Base-by-base conservation (phyloP, 352 stramenopile species). In the Globisporangium acanthophoron region DNA sequence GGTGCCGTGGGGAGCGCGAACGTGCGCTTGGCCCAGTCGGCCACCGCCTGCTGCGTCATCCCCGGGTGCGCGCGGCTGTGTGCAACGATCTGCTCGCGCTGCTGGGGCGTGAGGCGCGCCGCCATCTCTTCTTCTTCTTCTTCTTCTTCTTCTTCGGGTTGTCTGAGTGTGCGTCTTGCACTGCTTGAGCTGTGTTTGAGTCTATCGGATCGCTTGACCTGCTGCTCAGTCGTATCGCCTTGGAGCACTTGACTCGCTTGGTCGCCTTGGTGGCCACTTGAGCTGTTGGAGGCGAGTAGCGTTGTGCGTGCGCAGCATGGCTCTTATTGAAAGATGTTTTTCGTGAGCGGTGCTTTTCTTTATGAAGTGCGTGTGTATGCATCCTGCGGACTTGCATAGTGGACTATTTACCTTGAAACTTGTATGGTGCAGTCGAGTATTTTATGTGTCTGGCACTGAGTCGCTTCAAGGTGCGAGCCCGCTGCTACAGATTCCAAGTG, bases 41-140 rank as follows among this genome's bases (percentile, higher is more conserved):
- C 56, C 27, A 62, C 35, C 47, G 40, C 37, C 48, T 52, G 56
- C 48, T 62, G 56, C n/a, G 56, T 62, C 56, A 62, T 62, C 56
- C 55, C 54, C 27, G 56, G 56, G 27, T 62, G 47, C 48, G 56
- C 24, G 13, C 24, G 21, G 27, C 56, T 48, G n/a, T 62, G 39
- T 8, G 40, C 48, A 39, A 37, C 50, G 47, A 62, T 62, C 48
- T 56, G 18, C 47, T 56, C 37, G 1, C 56, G 39, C 40, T 62
- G 56, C 39, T 56, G 35, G 18, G 37, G 13, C 47, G 56, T 41
- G 21, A 62, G 49, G 29, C 16, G 41, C 18, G 41, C 41, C 20
- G 41, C 41, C 41, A 47, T 47, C 18, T 9, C 35, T 35, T 35
- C 5, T 9, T 27, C 24, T 9, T 27, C 24, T 27, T 9, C 35